phyloP scores from a whole-genome alignment of 2,329 filamentous ascomycete genomes.

The Fusarium sp. region DNA sequence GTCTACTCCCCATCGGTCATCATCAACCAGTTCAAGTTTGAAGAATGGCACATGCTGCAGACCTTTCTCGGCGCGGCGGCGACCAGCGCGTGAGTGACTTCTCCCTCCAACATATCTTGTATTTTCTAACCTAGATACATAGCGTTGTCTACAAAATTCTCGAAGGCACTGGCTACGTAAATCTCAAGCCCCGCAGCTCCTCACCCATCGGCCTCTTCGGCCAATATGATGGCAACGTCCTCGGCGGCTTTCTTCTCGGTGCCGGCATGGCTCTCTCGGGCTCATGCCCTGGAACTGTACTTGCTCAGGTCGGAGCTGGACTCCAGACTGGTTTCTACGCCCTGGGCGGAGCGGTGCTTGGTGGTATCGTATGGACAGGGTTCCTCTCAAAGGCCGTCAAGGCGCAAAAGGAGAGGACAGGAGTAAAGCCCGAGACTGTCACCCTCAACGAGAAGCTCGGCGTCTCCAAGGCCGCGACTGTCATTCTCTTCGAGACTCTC shows the following conservation, averaged over 20 bases:
- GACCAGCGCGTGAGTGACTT: slow-evolving; percentile 67
- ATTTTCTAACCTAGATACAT: neutral
- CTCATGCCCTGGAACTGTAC: slow-evolving; percentile 73
- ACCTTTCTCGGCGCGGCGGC: slow-evolving; percentile 73
- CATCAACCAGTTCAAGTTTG: slow-evolving; percentile 68
- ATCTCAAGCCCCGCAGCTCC: slow-evolving; percentile 60
- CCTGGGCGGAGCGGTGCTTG: slow-evolving; percentile 65
- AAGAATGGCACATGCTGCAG: slow-evolving; percentile 75
- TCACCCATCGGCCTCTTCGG: slow-evolving; percentile 66
- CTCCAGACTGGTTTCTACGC: slow-evolving; percentile 64
- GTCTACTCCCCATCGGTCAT: slow-evolving; percentile 72
- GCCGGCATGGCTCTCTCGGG: slow-evolving; percentile 75
- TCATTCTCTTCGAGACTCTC: slow-evolving; percentile 58
- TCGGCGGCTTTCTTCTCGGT: slow-evolving; percentile 72
- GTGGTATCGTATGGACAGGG: slow-evolving; percentile 65
- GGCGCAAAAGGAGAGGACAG: slow-evolving; percentile 40
- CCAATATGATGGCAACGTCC: slow-evolving; percentile 71
- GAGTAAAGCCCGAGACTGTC: slow-evolving; percentile 43
- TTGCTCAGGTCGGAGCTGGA: slow-evolving; percentile 69
- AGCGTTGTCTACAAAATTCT: slow-evolving; percentile 61
- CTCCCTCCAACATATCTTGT: fast-evolving
- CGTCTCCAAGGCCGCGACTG: slow-evolving; percentile 49
- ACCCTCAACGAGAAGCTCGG: slow-evolving; percentile 57
- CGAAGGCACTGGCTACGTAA: slow-evolving; percentile 57
- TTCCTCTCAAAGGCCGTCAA: slow-evolving; percentile 53